Percentiles rank a stretch among this genome's conserved stretches.
These are phyloP conservation scores for Fonsecaea multimorphosa DNA, from an alignment of 2,329 filamentous ascomycete species.

Conservation along the genomic window DNA sequence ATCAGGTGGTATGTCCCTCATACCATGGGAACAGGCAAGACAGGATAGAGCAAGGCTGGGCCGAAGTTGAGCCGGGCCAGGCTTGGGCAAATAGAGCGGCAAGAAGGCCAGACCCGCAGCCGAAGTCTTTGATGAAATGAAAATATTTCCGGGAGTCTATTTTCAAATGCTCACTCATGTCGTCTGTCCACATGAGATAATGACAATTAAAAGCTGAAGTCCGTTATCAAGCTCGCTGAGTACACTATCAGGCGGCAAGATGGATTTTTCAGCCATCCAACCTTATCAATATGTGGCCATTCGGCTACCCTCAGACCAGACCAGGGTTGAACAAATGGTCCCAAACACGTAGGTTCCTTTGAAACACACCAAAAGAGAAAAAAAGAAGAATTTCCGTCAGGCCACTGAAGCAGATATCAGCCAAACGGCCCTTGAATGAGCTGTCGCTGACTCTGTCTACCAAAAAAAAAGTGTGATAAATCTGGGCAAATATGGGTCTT, in stretches of 20 bases:
- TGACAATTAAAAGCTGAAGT: not conserved
- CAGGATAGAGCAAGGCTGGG: not conserved
- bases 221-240: not conserved
- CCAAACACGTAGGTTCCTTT: slow-evolving; percentile 68
- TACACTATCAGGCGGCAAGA: not conserved
- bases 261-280: slow-evolving; percentile 53
- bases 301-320: slow-evolving; percentile 63
- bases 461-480: slow-evolving; percentile 73
- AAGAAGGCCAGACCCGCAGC: not conserved
- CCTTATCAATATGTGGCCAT: slow-evolving; percentile 61
- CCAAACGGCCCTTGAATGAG: slow-evolving; percentile 32
- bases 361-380: slow-evolving; percentile 31
- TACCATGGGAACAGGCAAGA: too few relatives aligned
- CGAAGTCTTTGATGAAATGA: not conserved
- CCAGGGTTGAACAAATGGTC: slow-evolving; percentile 64
- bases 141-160: not conserved
- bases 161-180: not conserved
- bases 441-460: slow-evolving; percentile 40
- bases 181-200: not conserved
- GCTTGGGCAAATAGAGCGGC: not conserved
- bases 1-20: too few relatives aligned
- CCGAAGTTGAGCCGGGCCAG: not conserved
- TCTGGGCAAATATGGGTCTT: slow-evolving; percentile 89
- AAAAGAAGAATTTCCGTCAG: slow-evolving; percentile 10
- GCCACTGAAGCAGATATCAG: slow-evolving; percentile 39